Conservation (phyloP, 179 eudicot genomes). For the Silene noctiflora region DNA sequence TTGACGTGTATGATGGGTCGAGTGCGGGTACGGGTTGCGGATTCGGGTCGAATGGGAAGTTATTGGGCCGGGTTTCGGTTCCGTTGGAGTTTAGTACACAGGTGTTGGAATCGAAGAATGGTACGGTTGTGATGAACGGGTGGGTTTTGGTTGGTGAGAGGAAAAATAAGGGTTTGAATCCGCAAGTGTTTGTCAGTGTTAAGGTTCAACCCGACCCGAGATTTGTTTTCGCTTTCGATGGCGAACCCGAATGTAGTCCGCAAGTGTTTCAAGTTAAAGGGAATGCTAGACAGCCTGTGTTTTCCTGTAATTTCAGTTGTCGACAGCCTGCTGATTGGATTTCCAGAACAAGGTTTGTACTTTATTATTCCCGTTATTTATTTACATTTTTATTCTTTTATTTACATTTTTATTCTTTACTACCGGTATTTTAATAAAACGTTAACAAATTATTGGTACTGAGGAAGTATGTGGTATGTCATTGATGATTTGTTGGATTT, state of each 20-base stretch:
- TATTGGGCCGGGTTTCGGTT: constrained; percentile 39
- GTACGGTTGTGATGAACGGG: constrained; percentile 53
- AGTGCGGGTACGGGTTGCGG: constrained; percentile 17
- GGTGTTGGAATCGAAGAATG: constrained; percentile 27
- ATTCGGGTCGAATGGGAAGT: constrained; percentile 33
- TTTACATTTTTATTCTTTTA: neutral
- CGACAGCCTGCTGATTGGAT: constrained; percentile 49
- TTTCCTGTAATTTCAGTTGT: constrained; percentile 77
- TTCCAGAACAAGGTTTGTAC: constrained; percentile 53
- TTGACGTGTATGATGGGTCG: constrained; percentile 38
- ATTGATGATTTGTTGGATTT: neutral
- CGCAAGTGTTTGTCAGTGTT: constrained; percentile 50
- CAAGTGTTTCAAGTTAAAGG: constrained; percentile 88
- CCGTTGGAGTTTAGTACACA: constrained; percentile 41
- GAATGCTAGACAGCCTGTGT: constrained; percentile 72
- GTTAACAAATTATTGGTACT: too few species aligned
- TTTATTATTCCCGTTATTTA: neutral
- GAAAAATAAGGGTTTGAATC: constrained; percentile 21
- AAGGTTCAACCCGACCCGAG: constrained; percentile 78
- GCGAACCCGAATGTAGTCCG: constrained; percentile 88
- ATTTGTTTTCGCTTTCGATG: constrained; percentile 75
- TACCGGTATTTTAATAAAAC: neutral
- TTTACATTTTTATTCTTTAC: neutral
- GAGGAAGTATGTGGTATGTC: neutral
- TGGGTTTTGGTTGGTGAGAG: constrained; percentile 48